phyloP scores from a whole-genome alignment of 1,284 basidiomycete genomes.

The Trametes hirsuta region DNA sequence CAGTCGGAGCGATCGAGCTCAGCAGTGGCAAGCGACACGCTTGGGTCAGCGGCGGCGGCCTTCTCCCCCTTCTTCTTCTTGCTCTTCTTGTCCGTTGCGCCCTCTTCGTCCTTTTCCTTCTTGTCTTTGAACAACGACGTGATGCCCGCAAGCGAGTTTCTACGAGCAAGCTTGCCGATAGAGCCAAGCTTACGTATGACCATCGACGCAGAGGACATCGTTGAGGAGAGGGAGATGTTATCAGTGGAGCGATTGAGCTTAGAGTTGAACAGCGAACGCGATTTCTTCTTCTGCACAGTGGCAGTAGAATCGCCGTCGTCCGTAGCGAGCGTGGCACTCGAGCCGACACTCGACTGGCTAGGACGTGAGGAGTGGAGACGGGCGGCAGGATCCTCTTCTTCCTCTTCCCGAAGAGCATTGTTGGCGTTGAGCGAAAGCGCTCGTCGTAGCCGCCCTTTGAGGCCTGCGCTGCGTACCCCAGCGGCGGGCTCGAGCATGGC shows the following conservation, averaged over 20 bases:
- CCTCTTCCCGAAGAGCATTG: slow-evolving; percentile 63
- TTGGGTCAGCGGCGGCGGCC: slow-evolving; percentile 69
- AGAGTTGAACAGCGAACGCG: slow-evolving; percentile 84
- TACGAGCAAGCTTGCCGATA: slow-evolving; percentile 88
- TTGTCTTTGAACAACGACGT: slow-evolving; percentile 96
- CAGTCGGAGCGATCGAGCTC: slow-evolving; percentile 77
- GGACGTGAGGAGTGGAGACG: slow-evolving; percentile 11
- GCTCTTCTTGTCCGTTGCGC: slow-evolving; percentile 39
- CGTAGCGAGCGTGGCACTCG: slow-evolving; percentile 34
- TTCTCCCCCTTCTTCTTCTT: slow-evolving; percentile 62
- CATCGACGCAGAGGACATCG: slow-evolving; percentile 93
- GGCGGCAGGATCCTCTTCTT: slow-evolving; percentile 47
- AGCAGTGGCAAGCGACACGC: slow-evolving; percentile 83
- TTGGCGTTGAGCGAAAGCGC: slow-evolving; percentile 71
- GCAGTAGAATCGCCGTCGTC: slow-evolving; percentile 47
- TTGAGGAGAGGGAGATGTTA: slow-evolving; percentile 97
- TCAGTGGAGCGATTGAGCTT: slow-evolving; percentile 93
- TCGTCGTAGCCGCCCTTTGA: slow-evolving; percentile 78
- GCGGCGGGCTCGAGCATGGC: slow-evolving; percentile 52
- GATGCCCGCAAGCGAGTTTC: slow-evolving; percentile 90
- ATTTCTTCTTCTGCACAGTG: slow-evolving; percentile 65
- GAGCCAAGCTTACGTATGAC: slow-evolving; percentile 98
- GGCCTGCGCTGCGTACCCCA: slow-evolving; percentile 59
- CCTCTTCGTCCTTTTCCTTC: slow-evolving; percentile 66
- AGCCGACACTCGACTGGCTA: slow-evolving; percentile 27